Evolutionary conservation across 768 basidiomycete genomes (phyloP), one percentile per base, ranked within the genome.

Genomic region (Lactarius sp.): DNA sequence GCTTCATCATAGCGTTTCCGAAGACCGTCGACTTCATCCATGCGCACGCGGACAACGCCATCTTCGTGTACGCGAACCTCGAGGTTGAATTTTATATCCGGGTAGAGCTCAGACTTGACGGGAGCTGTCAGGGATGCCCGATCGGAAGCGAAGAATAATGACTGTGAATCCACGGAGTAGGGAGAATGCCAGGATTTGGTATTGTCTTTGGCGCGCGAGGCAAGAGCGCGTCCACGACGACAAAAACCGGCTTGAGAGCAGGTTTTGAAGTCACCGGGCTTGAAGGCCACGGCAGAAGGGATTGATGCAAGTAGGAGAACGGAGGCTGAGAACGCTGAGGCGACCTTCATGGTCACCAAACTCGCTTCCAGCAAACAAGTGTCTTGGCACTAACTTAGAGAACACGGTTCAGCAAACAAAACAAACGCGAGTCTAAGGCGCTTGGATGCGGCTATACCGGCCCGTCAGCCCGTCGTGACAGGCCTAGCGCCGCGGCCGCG

Each of bases 181-280:
- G 96, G 96, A 0, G 95, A 97, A 44, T 75, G 78, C 90, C 94
- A 98, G 4, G 79, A 74, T 27, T 27, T 27, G 36, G 75, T 74
- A 8, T 81, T 79, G 58, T 83, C 83, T 46, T 77, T 77, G 5
- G 92, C 89, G 52, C 92, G 85, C 9, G 81, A 78, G 62, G 93
- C 83, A 51, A 99, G 83, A 0, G 88, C 90, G 52, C 96, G 86
- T 56, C 94, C 93, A 51, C 88, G 77, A n/a, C 92, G 84, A 78
- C 97, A 98, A 76, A 99, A 98, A 20, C 91, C 94, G 0, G 93
- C 84, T 75, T 98, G 92, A n/a, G 82, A 80, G 71, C 97, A 98
- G 61, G 85, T 92, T 75, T 97, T 98, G 82, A 95, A 99, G 75
- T 98, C 93, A 63, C 88, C 81, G 20, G 80, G 77, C 77, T 91